These are phyloP conservation scores for Glaciozyma antarctica DNA, from an alignment of 768 basidiomycete species.

Conservation along the genomic window DNA sequence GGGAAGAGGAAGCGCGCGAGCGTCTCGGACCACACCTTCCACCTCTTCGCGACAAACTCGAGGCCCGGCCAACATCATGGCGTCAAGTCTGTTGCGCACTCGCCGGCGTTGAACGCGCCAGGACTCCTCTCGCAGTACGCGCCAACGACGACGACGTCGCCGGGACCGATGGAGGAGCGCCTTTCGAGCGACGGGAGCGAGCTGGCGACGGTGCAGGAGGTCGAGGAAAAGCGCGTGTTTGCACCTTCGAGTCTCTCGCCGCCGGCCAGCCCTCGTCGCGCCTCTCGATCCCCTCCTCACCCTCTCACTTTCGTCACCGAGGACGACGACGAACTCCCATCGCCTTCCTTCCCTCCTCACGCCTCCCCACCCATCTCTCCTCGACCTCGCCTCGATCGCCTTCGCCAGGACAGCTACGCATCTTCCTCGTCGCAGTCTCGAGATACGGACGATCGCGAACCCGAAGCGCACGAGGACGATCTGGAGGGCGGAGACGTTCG, in stretches of 20 bases:
- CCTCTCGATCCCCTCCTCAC: neutral
- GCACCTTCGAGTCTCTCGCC: slow-evolving; percentile 14
- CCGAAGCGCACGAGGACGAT: neutral
- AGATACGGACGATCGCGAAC: neutral
- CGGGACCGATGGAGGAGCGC: slow-evolving; percentile 11
- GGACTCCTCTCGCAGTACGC: slow-evolving; percentile 24
- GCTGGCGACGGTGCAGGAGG: slow-evolving; percentile 13
- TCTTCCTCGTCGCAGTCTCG: neutral
- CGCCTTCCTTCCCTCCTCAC: slow-evolving; percentile 20
- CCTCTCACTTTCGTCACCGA: neutral
- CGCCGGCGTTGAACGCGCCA: neutral
- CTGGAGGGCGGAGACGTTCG: neutral
- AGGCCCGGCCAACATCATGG: neutral
- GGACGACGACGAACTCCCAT: slow-evolving; percentile 26
- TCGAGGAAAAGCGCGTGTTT: neutral
- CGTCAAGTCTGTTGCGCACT: neutral
- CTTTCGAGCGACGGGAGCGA: neutral
- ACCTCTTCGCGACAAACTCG: slow-evolving; percentile 33
- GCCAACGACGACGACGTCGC: slow-evolving; percentile 9
- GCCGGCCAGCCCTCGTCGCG: neutral
- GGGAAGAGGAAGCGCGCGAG: slow-evolving; percentile 16
- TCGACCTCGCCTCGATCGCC: neutral
- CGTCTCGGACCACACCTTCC: slow-evolving; percentile 30
- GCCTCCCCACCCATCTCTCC: neutral
- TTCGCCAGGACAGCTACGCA: too few relatives aligned